Base-by-base conservation (phyloP, 345 rosid species). In the Ceriops tagal region DNA sequence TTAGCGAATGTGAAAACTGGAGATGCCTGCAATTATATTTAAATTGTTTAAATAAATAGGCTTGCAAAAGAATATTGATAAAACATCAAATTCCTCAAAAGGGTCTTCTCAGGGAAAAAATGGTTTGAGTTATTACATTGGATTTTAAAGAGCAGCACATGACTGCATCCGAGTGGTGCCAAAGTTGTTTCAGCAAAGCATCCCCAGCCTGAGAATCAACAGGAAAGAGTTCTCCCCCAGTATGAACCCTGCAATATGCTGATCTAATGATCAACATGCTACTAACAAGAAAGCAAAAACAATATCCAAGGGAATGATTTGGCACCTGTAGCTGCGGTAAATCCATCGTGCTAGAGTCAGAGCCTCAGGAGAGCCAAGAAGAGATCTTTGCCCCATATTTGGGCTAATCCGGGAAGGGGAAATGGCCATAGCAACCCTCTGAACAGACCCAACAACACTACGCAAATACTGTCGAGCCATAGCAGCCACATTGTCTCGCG, bases 401-500 rank as follows among this genome's bases (percentile, higher is more conserved):
- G 88, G 70, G 79, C 81, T 72, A 57, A 83, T 80, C 64, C 80
- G 80, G 46, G 89, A 85, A 11, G 97, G 98, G 9, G 97, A 79
- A 71, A 93, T 93, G 60, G 97, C 98, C 85, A 91, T 77, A 73
- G 98, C 97, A 76, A 93, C 95, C 85, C 98, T 89, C 83, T 93
- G 98, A 69, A 93, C 96, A 9, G 97, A 93, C 10, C 92, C 95
- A 57, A 93, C 92, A 37, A 91, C 85, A 78, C 89, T 86, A 4
- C 95, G 88, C 53, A 93, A 90, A 35, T 91, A 93, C 64, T 91
- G 97, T 49, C 96, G 96, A 55, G 98, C 98, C 97, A 93, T 93
- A 26, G 89, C 85, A 64, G 98, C 98, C 63, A 91, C 98, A 64
- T 75, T 89, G 72, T 93, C 97, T 69, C 81, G 87, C 67, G 86